Conservation (phyloP, 352 stramenopile species). For the Phytophthora megakarya region DNA sequence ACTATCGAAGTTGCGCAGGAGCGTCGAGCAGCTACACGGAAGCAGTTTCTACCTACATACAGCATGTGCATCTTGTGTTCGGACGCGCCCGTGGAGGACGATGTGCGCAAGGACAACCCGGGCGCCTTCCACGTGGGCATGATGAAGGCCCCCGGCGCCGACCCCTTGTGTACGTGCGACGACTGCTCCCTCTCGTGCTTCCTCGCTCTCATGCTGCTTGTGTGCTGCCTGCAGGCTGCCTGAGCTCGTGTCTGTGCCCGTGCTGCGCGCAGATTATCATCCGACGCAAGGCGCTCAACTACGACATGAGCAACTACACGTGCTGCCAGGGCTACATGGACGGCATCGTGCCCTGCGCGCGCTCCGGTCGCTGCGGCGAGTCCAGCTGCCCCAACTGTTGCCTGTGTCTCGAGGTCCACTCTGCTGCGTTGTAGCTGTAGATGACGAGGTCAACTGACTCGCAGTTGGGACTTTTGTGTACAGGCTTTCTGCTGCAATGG, state of each 20-base stretch:
- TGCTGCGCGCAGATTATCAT: slow-evolving; percentile 92
- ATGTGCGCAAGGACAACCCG: slow-evolving; percentile 71
- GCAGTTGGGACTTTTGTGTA: neutral
- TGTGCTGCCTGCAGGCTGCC: slow-evolving; percentile 42
- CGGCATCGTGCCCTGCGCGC: slow-evolving; percentile 84
- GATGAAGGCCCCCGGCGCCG: slow-evolving; percentile 83
- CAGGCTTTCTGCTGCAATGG: slow-evolving; percentile 87
- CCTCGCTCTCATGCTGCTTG: neutral
- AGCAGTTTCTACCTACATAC: neutral
- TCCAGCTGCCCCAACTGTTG: slow-evolving; percentile 86
- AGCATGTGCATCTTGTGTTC: slow-evolving; percentile 76
- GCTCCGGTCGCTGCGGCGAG: slow-evolving; percentile 88
- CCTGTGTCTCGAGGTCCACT: slow-evolving; percentile 88
- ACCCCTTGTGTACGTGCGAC: slow-evolving; percentile 75
- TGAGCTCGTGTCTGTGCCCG: slow-evolving; percentile 82
- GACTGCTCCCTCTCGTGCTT: neutral
- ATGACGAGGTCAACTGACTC: neutral
- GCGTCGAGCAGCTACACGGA: neutral
- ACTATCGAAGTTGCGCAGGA: slow-evolving; percentile 13
- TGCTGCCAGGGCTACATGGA: slow-evolving; percentile 95
- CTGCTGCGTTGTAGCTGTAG: neutral
- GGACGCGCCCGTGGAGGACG: slow-evolving; percentile 64
- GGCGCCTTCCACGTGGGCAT: slow-evolving; percentile 87
- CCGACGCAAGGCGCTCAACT: slow-evolving; percentile 90
- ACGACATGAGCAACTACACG: slow-evolving; percentile 92